Evolutionary conservation across 176 grass and related monocot species (phyloP).

Genomic region (Luzula sylvatica): DNA sequence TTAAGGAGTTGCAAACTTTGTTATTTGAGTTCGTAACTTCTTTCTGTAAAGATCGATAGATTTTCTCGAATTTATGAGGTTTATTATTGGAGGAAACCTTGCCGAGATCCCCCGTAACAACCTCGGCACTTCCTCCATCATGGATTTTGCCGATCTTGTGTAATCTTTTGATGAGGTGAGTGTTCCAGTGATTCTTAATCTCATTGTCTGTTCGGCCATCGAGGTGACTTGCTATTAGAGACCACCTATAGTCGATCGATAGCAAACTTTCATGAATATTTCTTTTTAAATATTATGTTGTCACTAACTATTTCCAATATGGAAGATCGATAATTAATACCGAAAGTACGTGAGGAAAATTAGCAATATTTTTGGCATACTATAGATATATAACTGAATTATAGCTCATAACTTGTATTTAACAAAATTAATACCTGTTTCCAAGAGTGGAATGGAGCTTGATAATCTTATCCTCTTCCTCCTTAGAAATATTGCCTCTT

Average conservation of each 20-base stretch:
- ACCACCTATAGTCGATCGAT: slow-evolving; percentile 1
- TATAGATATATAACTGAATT: neutral
- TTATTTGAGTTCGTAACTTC: neutral
- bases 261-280: too few species aligned
- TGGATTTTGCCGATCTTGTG: neutral
- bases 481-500: slow-evolving; percentile 28
- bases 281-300: neutral
- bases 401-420: neutral
- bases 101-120: neutral
- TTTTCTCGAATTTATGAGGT: neutral
- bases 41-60: neutral
- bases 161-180: slow-evolving; percentile 13
- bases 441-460: slow-evolving; percentile 34
- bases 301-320: neutral
- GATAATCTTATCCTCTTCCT: slow-evolving; percentile 33
- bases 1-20: neutral
- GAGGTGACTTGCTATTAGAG: slow-evolving; percentile 5
- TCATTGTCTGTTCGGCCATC: slow-evolving; percentile 14
- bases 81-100: neutral
- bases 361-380: neutral
- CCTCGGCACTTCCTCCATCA: neutral
- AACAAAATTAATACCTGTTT: slow-evolving; percentile 18
- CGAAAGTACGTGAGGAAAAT: neutral
- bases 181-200: slow-evolving; percentile 14
- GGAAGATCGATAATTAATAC: neutral